Percentiles rank a stretch among this genome's conserved stretches.
These are phyloP conservation scores for Saraca asoca DNA, from an alignment of 331 rosid genomes.

Conservation along the genomic window DNA sequence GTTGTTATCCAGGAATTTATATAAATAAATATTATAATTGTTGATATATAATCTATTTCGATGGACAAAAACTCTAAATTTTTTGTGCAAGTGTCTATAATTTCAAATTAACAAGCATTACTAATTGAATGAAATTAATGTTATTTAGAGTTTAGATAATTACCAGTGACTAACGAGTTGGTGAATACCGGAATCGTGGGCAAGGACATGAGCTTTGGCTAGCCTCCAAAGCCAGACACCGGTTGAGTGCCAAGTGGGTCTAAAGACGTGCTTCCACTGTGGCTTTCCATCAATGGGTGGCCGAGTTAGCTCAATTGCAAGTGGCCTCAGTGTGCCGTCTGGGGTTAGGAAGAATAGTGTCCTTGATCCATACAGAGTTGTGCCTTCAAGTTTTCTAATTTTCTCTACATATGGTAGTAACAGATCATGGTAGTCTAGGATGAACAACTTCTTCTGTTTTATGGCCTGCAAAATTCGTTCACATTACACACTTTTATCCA, in stretches of 20 bases:
- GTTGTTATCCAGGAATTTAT: too few relatives aligned
- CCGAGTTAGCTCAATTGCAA: conserved; percentile 74
- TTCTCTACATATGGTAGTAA: conserved; percentile 67
- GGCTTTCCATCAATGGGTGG: conserved; percentile 68
- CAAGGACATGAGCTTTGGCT: conserved; percentile 82
- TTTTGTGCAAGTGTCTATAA: too few relatives aligned
- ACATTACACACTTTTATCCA: neutral
- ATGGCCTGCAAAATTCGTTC: conserved; percentile 51
- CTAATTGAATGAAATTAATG: too few relatives aligned
- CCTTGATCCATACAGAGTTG: conserved; percentile 81
- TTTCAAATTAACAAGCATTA: too few relatives aligned
- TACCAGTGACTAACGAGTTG: conserved; percentile 93
- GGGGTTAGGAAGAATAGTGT: conserved; percentile 60
- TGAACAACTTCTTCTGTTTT: conserved; percentile 59
- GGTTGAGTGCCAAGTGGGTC: conserved; percentile 65
- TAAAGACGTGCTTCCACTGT: conserved; percentile 66
- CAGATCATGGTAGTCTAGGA: conserved; percentile 81
- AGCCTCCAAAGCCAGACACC: conserved; percentile 92
- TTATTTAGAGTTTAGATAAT: too few relatives aligned
- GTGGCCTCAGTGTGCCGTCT: conserved; percentile 55
- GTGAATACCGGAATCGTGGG: conserved; percentile 83
- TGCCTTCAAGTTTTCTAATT: conserved; percentile 60
- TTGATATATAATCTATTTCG: too few relatives aligned
- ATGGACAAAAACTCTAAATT: too few relatives aligned
- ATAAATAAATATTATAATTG: too few relatives aligned